Percentiles rank a stretch among this genome's conserved stretches.
phyloP scores from a whole-genome alignment of 2,329 filamentous ascomycete genomes.

The Colletotrichum sp. region DNA sequence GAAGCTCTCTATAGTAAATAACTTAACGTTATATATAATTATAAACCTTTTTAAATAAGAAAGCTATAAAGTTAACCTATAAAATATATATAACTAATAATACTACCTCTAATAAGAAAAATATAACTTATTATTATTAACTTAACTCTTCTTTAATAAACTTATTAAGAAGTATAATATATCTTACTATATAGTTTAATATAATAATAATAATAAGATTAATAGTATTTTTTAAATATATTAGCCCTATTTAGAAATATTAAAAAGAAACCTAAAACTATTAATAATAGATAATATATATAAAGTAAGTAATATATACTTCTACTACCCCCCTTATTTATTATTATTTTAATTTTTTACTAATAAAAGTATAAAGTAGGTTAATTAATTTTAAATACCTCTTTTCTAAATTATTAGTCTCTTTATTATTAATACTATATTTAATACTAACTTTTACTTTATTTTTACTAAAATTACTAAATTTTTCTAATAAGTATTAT shows the following conservation, averaged over 20 bases:
- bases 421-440: too few species aligned
- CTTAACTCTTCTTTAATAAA: too few species aligned
- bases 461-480: too few species aligned
- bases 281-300: not conserved
- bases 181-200: too few species aligned
- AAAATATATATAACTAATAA: not conserved
- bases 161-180: too few species aligned
- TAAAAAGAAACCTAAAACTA: not conserved
- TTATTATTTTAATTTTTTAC: not conserved
- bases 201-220: too few species aligned
- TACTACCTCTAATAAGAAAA: not conserved
- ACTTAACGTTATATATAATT: not conserved
- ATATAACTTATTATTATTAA: too few species aligned
- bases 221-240: not conserved
- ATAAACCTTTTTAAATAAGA: not conserved
- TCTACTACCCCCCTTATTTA: not conserved
- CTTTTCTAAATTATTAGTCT: not conserved
- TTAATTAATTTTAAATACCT: not conserved
- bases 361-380: not conserved
- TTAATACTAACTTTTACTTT: too few species aligned
- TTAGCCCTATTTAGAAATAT: not conserved
- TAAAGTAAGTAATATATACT: not conserved
- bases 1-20: not conserved
- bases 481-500: not conserved
- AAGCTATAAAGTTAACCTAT: not conserved